Evolutionary conservation across 1,139 yeast genomes (phyloP).

Genomic region (Diutina pseudorugosa): DNA sequence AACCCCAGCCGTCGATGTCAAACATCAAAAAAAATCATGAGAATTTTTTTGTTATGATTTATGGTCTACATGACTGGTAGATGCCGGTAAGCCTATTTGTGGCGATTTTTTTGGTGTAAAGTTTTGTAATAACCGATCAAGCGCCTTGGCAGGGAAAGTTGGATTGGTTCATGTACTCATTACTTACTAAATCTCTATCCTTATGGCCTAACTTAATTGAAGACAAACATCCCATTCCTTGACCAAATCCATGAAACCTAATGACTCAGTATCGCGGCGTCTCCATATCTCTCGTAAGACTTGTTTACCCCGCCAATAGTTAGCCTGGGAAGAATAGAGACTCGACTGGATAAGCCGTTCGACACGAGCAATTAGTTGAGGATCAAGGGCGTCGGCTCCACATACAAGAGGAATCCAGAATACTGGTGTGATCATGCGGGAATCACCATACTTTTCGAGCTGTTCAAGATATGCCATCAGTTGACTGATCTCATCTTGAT

Average conservation of each 20-base stretch:
- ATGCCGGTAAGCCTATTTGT: too few relatives aligned
- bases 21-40: too few relatives aligned
- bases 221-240: constrained; percentile 41
- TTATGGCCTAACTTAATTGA: constrained; percentile 17
- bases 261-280: constrained; percentile 27
- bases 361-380: background rate
- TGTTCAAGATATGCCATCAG: constrained; percentile 15
- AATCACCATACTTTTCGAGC: constrained; percentile 18
- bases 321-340: constrained; percentile 9
- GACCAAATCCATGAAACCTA: constrained; percentile 41
- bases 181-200: too few relatives aligned
- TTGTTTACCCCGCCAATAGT: constrained; percentile 46
- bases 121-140: too few relatives aligned
- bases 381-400: constrained; percentile 23
- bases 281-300: constrained; percentile 41
- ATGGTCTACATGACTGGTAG: too few relatives aligned
- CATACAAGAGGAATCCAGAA: constrained; percentile 40
- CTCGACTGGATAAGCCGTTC: background rate
- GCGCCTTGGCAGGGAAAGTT: too few relatives aligned
- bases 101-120: too few relatives aligned
- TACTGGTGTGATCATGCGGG: constrained; percentile 18
- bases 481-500: constrained; percentile 20
- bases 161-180: too few relatives aligned
- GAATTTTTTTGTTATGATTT: too few relatives aligned
- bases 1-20: too few relatives aligned